These are phyloP conservation scores for Persicaria maculosa DNA, from an alignment of 148 eudicot genomes.

Conservation along the genomic window DNA sequence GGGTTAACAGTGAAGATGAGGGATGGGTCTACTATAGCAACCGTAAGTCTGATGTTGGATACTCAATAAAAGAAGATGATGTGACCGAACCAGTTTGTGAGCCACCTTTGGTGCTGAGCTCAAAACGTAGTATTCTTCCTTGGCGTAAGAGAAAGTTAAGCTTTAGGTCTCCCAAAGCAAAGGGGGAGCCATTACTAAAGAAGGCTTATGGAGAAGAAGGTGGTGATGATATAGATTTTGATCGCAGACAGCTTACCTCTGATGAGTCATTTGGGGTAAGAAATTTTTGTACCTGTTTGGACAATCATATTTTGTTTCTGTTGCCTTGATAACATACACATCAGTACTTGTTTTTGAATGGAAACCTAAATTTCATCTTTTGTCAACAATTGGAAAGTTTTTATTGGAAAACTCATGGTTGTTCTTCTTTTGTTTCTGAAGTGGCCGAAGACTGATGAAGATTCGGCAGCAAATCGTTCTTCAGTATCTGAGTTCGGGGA, in stretches of 20 bases:
- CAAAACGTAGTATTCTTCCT: slow-evolving; percentile 77
- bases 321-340: not conserved
- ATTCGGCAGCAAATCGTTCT: slow-evolving; percentile 34
- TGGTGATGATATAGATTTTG: slow-evolving; percentile 90
- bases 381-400: not conserved
- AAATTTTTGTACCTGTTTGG: slow-evolving; percentile 1
- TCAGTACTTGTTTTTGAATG: not conserved
- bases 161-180: slow-evolving; percentile 72
- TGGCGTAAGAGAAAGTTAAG: slow-evolving; percentile 88
- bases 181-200: slow-evolving; percentile 82
- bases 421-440: slow-evolving; percentile 21
- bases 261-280: slow-evolving; percentile 85
- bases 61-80: slow-evolving; percentile 45
- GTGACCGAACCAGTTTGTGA: slow-evolving; percentile 31
- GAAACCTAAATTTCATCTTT: not conserved
- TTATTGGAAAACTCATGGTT: slow-evolving; percentile 6
- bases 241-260: slow-evolving; percentile 82
- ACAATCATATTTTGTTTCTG: not conserved
- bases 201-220: slow-evolving; percentile 88
- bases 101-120: slow-evolving; percentile 32
- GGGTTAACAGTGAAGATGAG: slow-evolving; percentile 52
- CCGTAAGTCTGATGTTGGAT: slow-evolving; percentile 71
- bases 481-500: slow-evolving; percentile 85
- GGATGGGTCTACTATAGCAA: slow-evolving; percentile 76
- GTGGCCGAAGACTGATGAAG: slow-evolving; percentile 68